Evolutionary conservation across 148 eudicot species (phyloP), one percentile per base, ranked within the genome.

Genomic region (Cornus kousa): DNA sequence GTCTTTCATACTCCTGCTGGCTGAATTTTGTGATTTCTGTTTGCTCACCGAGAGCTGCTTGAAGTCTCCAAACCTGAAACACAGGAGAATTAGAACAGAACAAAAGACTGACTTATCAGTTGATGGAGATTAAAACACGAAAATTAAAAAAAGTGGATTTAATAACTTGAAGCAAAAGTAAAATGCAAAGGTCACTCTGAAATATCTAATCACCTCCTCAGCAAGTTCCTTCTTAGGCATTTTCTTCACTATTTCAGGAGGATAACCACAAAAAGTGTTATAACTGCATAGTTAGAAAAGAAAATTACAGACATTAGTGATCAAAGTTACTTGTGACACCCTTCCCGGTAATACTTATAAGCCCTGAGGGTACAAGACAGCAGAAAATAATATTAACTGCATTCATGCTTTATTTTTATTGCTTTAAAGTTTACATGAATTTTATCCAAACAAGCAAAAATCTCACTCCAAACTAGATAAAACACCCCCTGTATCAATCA

Each of bases 11-110:
- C 83, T 95, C 97, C 82, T 91, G 97, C 81, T 91, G 94, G 81
- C 91, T 93, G 85, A 82, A 83, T 82, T 93, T 93, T 75, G 94
- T 93, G 85, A 91, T 91, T 81, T 93, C 97, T 37, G 92, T 86
- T 86, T 95, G 98, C 90, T 95, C 93, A n/a, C 97, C 94, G 35
- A 95, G 93, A 72, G 97, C 98, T 69, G 97, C 98, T 86, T 95
- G 98, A 83, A 95, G 90, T 85, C 97, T 90, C 97, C 98, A 93
- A 70, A 95, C 98, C 98, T 95, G 79, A 23, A 77, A 82, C 55
- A 50, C 48, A 75, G 78, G 59, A 76, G 37, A 73, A 76, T 75
- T 39, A 65, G 2, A 35, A 35, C 37, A 35, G 37, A 35, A 43
- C 48, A 43, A 43, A 43, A 43, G 48, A 9, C 2, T 43, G 48